Conservation (phyloP, 2,329 filamentous ascomycete genomes). For the Penicillium nordicum region DNA sequence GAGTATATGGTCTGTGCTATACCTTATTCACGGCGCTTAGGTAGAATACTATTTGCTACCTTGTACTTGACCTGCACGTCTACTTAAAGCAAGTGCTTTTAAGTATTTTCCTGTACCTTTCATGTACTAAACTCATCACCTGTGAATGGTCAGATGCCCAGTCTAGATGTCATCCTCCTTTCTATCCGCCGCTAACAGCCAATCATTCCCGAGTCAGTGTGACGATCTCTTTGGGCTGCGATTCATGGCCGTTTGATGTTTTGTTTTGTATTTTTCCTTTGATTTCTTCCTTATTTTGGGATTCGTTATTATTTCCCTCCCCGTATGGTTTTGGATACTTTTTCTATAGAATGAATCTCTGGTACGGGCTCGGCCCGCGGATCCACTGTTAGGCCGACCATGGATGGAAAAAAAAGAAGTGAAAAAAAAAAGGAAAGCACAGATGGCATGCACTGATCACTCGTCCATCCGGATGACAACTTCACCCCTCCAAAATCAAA, state of each 20-base stretch:
- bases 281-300: background rate
- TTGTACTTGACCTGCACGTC: background rate
- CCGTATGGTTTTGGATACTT: background rate
- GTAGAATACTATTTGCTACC: background rate
- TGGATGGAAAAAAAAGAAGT: background rate
- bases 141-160: slow-evolving; percentile 3
- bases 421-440: slow-evolving; percentile 11
- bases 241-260: background rate
- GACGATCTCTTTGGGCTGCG: slow-evolving; percentile 6
- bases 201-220: slow-evolving; percentile 11
- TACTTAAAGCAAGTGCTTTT: background rate
- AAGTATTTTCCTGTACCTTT: background rate
- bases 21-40: slow-evolving; percentile 6
- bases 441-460: slow-evolving; percentile 22
- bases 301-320: background rate
- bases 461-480: slow-evolving; percentile 20
- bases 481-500: slow-evolving; percentile 3
- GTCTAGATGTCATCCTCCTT: slow-evolving; percentile 5
- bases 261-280: background rate
- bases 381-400: slow-evolving; percentile 18
- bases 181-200: slow-evolving; percentile 3
- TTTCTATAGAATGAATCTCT: slow-evolving; percentile 4
- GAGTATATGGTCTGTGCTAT: slow-evolving; percentile 9
- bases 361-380: slow-evolving; percentile 23
- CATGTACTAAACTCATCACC: background rate